Percentiles rank a stretch among this genome's conserved stretches.
Evolutionary conservation across 495 filamentous ascomycete genomes (phyloP).

Genomic region (Penicillium daleae): DNA sequence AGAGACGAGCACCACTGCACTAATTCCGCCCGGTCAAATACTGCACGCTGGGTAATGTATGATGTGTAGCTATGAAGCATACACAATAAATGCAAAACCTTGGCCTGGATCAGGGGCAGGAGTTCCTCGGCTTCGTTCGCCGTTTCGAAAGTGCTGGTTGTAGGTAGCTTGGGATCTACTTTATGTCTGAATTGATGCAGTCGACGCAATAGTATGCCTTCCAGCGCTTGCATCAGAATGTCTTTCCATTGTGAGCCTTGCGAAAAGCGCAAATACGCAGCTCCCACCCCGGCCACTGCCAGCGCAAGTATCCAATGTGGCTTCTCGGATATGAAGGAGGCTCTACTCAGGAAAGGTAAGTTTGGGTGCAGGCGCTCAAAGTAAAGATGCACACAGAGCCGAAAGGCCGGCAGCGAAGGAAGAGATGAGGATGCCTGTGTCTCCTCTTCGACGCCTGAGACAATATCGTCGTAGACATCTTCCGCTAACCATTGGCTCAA

Average conservation of each 20-base stretch:
- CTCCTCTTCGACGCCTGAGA: not conserved
- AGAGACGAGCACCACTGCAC: conserved; percentile 9
- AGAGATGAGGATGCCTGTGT: not conserved
- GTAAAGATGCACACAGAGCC: conserved; percentile 6
- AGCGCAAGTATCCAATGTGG: not conserved
- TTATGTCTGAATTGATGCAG: not conserved
- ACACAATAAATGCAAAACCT: conserved; percentile 6
- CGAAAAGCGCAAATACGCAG: conserved; percentile 1
- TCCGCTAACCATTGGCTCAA: not conserved
- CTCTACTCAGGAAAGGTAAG: conserved; percentile 6
- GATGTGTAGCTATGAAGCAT: conserved; percentile 8
- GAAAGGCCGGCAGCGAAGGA: conserved; percentile 1
- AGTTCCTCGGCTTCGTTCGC: no score
- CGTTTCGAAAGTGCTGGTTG: not conserved
- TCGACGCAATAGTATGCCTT: not conserved
- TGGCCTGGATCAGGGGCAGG: conserved; percentile 5
- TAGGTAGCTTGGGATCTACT: not conserved
- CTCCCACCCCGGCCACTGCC: conserved; percentile 6
- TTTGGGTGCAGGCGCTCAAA: conserved; percentile 1
- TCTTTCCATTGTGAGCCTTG: conserved; percentile 8
- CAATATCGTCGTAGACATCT: not conserved
- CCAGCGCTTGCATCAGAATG: not conserved
- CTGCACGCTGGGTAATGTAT: conserved; percentile 4
- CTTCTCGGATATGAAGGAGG: not conserved
- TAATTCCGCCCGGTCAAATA: conserved; percentile 5